These are phyloP conservation scores for Extremus antarcticus DNA, from an alignment of 495 filamentous ascomycete genomes.

Conservation along the genomic window DNA sequence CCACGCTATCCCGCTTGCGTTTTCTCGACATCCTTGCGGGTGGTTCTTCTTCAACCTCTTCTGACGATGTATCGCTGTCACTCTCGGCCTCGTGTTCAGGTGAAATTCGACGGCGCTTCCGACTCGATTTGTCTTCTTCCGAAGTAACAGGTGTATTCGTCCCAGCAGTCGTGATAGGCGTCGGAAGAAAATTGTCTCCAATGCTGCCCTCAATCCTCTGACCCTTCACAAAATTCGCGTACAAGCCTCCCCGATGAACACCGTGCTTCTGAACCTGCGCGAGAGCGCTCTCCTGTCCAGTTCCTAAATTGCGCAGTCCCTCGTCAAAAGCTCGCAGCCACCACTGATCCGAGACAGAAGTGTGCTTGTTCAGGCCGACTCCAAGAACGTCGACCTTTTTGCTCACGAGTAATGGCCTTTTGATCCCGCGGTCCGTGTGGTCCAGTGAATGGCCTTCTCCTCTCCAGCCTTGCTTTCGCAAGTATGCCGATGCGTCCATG, in stretches of 20 bases:
- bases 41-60: not conserved
- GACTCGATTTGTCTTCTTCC: not conserved
- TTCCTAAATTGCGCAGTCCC: constrained; percentile 30
- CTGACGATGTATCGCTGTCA: not conserved
- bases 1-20: not conserved
- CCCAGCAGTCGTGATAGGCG: not conserved
- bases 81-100: not conserved
- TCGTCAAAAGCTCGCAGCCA: constrained; percentile 34
- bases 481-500: constrained; percentile 31
- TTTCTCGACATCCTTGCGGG: not conserved
- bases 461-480: constrained; percentile 31
- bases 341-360: constrained; percentile 30
- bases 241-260: constrained; percentile 47
- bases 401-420: constrained; percentile 30
- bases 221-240: constrained; percentile 71
- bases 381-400: constrained; percentile 32
- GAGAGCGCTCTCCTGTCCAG: constrained; percentile 26
- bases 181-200: not conserved
- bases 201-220: constrained; percentile 57
- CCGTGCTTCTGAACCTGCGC: constrained; percentile 25
- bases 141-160: not conserved
- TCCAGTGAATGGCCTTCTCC: constrained; percentile 34
- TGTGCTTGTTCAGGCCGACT: constrained; percentile 29
- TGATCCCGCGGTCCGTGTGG: constrained; percentile 25
- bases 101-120: too few relatives aligned